Evolutionary conservation across 371 early-diverging fungal species (phyloP).

Genomic region (Apophysomyces ossiformis): DNA sequence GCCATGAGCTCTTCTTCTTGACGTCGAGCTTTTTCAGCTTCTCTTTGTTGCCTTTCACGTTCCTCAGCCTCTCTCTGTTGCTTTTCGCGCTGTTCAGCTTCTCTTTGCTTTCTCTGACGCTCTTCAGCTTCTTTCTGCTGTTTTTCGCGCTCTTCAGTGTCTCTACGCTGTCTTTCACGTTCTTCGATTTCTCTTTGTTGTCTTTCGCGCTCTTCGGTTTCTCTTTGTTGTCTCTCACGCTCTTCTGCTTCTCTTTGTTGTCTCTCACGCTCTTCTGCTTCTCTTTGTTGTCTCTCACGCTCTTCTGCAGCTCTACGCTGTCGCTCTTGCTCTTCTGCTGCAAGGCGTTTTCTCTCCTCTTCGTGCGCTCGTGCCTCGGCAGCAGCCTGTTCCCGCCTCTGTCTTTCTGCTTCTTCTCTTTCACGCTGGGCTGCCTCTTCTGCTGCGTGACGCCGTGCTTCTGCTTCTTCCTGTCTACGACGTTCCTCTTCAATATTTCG

Average conservation of each 20-base stretch:
- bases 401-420: slow-evolving; percentile 19
- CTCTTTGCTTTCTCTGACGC: slow-evolving; percentile 15
- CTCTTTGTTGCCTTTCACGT: slow-evolving; percentile 25
- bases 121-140: slow-evolving; percentile 22
- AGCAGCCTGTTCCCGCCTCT: slow-evolving; percentile 15
- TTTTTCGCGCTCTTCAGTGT: slow-evolving; percentile 24
- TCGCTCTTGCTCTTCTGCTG: slow-evolving; percentile 27
- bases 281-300: slow-evolving; percentile 26
- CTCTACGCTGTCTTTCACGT: slow-evolving; percentile 14
- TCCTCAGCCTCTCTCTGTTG: slow-evolving; percentile 29
- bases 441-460: slow-evolving; percentile 30
- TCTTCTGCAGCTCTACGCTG: slow-evolving; percentile 23
- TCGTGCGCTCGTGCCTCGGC: slow-evolving; percentile 25
- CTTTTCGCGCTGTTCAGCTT: slow-evolving; percentile 19
- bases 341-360: slow-evolving; percentile 15
- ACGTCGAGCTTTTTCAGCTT: slow-evolving; percentile 25
- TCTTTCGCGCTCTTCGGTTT: slow-evolving; percentile 44
- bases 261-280: slow-evolving; percentile 23
- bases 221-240: slow-evolving; percentile 18
- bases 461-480: slow-evolving; percentile 36
- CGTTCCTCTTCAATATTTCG: slow-evolving; percentile 31
- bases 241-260: slow-evolving; percentile 19
- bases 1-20: slow-evolving; percentile 10
- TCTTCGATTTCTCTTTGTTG: slow-evolving; percentile 32
- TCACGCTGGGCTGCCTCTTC: slow-evolving; percentile 34